Conservation (phyloP, 140 eudicot species). For the Stevia rebaudiana region DNA sequence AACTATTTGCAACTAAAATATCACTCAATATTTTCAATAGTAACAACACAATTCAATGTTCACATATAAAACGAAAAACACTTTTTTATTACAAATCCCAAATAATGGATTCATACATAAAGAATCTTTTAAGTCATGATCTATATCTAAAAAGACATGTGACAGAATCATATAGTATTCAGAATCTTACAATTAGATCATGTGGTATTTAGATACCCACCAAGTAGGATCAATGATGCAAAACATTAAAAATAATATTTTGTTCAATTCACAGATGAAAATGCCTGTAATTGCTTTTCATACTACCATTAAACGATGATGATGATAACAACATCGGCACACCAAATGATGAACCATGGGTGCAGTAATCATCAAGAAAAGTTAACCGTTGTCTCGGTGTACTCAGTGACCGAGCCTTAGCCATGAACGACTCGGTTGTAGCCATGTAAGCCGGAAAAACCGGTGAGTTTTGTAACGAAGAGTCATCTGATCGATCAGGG, state of each 20-base stretch:
- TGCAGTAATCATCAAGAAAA: conserved; percentile 37
- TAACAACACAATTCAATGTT: too few species aligned
- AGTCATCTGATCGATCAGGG: conserved; percentile 39
- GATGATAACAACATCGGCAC: conserved; percentile 50
- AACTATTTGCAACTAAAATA: too few species aligned
- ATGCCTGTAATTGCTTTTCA: conserved; percentile 35
- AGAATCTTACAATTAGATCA: background rate
- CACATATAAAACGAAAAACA: background rate
- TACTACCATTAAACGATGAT: conserved; percentile 56
- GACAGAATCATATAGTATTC: background rate
- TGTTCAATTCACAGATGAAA: conserved; percentile 27
- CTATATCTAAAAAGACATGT: background rate
- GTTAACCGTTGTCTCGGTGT: conserved; percentile 68
- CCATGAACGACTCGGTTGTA: conserved; percentile 85
- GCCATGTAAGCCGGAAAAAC: conserved; percentile 82
- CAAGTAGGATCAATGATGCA: background rate
- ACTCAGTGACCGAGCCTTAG: conserved; percentile 74
- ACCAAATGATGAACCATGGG: conserved; percentile 43
- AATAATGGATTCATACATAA: conserved; percentile 2
- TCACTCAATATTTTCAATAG: too few species aligned
- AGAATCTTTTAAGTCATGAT: background rate
- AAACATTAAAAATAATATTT: conserved; percentile 2
- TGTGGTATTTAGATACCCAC: background rate
- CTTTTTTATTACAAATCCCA: background rate
- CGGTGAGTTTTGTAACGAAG: conserved; percentile 51